Conservation (phyloP, 1,284 basidiomycete species). For the Trichosporon faecale region DNA sequence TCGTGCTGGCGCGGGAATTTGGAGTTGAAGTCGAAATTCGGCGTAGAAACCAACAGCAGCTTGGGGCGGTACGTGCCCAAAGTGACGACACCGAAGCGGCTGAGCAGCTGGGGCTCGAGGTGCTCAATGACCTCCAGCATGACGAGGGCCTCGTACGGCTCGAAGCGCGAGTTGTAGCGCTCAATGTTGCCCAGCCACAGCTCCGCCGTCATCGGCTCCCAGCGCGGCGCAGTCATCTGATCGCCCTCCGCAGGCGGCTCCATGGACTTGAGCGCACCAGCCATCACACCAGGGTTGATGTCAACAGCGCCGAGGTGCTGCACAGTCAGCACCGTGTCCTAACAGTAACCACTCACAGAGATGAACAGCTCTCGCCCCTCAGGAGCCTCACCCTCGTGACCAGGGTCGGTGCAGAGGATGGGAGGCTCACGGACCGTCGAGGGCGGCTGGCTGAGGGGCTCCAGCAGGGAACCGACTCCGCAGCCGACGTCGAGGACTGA, state of each 20-base stretch:
- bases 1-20: conserved; percentile 70
- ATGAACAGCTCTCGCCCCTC: conserved; percentile 41
- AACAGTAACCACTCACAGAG: conserved; percentile 32
- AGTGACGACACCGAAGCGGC: conserved; percentile 72
- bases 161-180: conserved; percentile 68
- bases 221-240: conserved; percentile 55
- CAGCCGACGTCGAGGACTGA: conserved; percentile 52
- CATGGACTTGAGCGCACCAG: conserved; percentile 38
- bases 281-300: conserved; percentile 41
- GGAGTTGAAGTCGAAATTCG: conserved; percentile 68
- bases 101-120: conserved; percentile 66
- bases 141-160: conserved; percentile 74
- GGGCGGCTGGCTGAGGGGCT: conserved; percentile 45
- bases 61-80: conserved; percentile 80
- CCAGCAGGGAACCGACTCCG: conserved; percentile 47
- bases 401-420: conserved; percentile 25
- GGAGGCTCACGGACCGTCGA: conserved; percentile 44
- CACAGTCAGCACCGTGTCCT: neutral
- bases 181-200: conserved; percentile 81
- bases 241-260: conserved; percentile 27
- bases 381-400: conserved; percentile 12
- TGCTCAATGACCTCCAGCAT: conserved; percentile 93
- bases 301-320: conserved; percentile 51
- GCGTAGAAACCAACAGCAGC: conserved; percentile 79
- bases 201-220: conserved; percentile 69